These are phyloP conservation scores for Solanum dulcamara DNA, from an alignment of 257 asterid species.

Conservation along the genomic window DNA sequence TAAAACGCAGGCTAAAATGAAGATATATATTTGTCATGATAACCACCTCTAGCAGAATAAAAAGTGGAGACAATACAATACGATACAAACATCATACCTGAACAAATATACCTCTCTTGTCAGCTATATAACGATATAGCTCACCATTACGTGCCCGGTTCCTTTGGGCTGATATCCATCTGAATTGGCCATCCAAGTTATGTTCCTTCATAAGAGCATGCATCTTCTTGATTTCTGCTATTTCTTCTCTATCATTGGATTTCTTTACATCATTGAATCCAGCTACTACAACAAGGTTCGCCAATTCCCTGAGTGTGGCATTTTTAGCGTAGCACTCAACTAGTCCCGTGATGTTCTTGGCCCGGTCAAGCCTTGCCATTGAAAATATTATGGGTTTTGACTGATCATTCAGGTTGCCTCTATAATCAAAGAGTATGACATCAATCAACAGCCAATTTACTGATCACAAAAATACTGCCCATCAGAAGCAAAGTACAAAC, in stretches of 20 bases:
- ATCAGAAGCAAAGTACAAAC: background rate
- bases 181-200: constrained; percentile 52
- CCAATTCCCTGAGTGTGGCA: constrained; percentile 51
- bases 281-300: constrained; percentile 87
- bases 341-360: constrained; percentile 82
- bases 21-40: background rate
- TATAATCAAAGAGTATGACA: constrained; percentile 18
- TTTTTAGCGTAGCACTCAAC: constrained; percentile 83
- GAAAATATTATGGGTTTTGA: constrained; percentile 91
- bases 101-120: constrained; percentile 81
- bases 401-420: constrained; percentile 56
- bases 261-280: constrained; percentile 67
- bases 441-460: background rate
- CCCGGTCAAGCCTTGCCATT: constrained; percentile 97
- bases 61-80: background rate
- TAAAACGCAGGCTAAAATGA: constrained; percentile 73
- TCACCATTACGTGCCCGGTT: constrained; percentile 87
- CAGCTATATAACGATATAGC: constrained; percentile 92
- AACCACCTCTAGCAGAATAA: background rate
- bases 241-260: constrained; percentile 89
- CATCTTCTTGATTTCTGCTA: constrained; percentile 89
- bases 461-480: background rate
- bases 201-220: constrained; percentile 62
- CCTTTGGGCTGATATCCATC: constrained; percentile 84
- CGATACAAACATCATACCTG: constrained; percentile 37